Percentiles rank a stretch among this genome's conserved stretches.
phyloP scores from a whole-genome alignment of 495 filamentous ascomycete genomes.

The Hyaloscypha variabilis region DNA sequence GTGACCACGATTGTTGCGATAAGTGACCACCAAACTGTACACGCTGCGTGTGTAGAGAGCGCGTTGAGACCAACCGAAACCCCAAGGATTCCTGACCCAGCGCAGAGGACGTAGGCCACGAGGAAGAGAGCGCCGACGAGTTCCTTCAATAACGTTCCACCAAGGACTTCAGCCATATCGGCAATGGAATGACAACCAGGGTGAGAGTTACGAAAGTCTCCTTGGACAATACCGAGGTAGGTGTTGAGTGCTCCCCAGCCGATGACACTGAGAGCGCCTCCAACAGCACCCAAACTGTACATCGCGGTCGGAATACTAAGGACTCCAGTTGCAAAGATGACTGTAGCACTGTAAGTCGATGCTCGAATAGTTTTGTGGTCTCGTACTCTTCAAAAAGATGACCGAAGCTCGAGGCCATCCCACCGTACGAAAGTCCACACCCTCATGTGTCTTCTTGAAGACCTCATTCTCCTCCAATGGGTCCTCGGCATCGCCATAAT shows the following conservation, averaged over 20 bases:
- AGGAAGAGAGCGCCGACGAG: conserved; percentile 48
- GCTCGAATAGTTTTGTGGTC: background rate
- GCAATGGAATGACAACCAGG: conserved; percentile 41
- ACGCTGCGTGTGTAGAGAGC: conserved; percentile 47
- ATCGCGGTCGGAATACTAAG: conserved; percentile 40
- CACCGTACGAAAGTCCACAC: conserved; percentile 59
- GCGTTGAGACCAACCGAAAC: conserved; percentile 54
- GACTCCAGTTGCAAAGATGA: conserved; percentile 52
- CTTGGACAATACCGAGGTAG: conserved; percentile 37
- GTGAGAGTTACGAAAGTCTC: conserved; percentile 40
- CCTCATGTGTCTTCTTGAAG: conserved; percentile 51
- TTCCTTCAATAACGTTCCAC: conserved; percentile 35
- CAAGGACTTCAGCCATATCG: conserved; percentile 43
- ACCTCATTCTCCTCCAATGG: conserved; percentile 46
- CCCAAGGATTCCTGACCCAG: conserved; percentile 51
- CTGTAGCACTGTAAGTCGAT: conserved; percentile 18
- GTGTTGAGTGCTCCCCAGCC: conserved; percentile 47
- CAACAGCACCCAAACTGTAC: conserved; percentile 43
- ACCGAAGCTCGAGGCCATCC: conserved; percentile 58
- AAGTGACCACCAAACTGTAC: conserved; percentile 48
- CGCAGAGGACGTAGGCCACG: conserved; percentile 48
- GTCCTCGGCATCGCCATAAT: conserved; percentile 28
- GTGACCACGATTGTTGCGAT: conserved; percentile 42
- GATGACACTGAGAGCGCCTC: conserved; percentile 43
- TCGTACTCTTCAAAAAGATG: conserved; percentile 54